phyloP scores from a whole-genome alignment of 768 basidiomycete genomes.

The Suillus ampliporus region DNA sequence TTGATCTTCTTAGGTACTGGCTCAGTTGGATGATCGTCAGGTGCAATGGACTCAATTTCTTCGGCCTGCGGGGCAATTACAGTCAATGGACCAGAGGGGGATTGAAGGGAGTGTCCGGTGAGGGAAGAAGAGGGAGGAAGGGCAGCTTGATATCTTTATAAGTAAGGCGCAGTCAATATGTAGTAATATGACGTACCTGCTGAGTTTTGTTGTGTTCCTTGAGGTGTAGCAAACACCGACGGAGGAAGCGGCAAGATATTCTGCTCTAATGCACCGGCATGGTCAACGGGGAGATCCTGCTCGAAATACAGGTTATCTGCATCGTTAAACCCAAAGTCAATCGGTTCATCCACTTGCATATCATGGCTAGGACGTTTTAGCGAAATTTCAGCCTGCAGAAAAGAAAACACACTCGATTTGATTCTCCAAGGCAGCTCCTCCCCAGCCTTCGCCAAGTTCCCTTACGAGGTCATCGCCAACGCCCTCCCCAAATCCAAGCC shows the following conservation, averaged over 20 bases:
- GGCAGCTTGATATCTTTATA: conserved; percentile 11
- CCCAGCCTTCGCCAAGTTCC: conserved; percentile 80
- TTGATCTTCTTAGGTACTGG: conserved; percentile 48
- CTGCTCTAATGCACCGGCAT: conserved; percentile 1
- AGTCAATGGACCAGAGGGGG: not conserved
- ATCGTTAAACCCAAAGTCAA: conserved; percentile 17
- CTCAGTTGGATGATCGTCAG: not conserved
- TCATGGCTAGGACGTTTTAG: not conserved
- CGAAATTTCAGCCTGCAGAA: not conserved
- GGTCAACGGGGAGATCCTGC: not conserved
- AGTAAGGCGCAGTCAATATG: not conserved
- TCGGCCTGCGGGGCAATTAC: not conserved
- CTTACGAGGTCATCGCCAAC: conserved; percentile 76
- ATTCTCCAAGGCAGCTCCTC: conserved; percentile 35
- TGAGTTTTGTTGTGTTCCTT: not conserved
- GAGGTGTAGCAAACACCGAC: conserved; percentile 1
- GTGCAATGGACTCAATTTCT: not conserved
- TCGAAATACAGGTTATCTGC: conserved; percentile 10
- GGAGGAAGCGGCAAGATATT: not conserved
- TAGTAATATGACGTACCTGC: not conserved
- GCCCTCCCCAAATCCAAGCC: conserved; percentile 62
- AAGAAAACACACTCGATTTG: conserved; percentile 24
- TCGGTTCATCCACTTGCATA: conserved; percentile 16
- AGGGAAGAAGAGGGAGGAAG: conserved; percentile 11
- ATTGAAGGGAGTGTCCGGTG: conserved; percentile 14